Conservation (phyloP, 306 rosid genomes). For the Trifolium pratense region DNA sequence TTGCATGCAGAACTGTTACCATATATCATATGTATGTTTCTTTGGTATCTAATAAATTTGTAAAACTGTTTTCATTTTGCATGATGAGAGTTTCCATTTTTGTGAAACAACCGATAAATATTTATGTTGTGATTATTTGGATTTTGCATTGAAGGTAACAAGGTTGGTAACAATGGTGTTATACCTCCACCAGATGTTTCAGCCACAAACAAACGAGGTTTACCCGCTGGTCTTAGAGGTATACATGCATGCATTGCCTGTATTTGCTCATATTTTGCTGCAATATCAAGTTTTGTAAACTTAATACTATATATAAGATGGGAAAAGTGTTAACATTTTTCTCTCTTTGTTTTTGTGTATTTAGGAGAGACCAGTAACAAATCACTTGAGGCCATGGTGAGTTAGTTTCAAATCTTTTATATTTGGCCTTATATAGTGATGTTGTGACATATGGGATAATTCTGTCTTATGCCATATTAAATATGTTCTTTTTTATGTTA, state of each 20-base stretch:
- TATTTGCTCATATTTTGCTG: too few relatives aligned
- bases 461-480: not conserved
- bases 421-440: constrained; percentile 3
- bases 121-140: not conserved
- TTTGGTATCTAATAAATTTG: too few relatives aligned
- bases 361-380: constrained; percentile 78
- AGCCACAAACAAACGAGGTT: constrained; percentile 46
- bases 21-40: too few relatives aligned
- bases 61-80: too few relatives aligned
- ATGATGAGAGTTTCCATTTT: too few relatives aligned
- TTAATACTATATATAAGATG: not conserved
- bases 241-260: not conserved
- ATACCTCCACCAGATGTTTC: constrained; percentile 51
- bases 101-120: too few relatives aligned
- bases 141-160: constrained; percentile 35
- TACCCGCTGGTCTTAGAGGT: constrained; percentile 72
- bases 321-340: constrained; percentile 18
- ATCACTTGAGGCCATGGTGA: constrained; percentile 89
- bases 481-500: not conserved
- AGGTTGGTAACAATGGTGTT: constrained; percentile 37
- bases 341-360: constrained; percentile 17
- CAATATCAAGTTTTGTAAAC: not conserved
- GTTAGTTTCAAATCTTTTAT: constrained; percentile 30
- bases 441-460: not conserved
- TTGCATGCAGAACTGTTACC: not conserved